phyloP scores from a whole-genome alignment of 2,329 filamentous ascomycete species.

The Lasiodiplodia hormozganensis region DNA sequence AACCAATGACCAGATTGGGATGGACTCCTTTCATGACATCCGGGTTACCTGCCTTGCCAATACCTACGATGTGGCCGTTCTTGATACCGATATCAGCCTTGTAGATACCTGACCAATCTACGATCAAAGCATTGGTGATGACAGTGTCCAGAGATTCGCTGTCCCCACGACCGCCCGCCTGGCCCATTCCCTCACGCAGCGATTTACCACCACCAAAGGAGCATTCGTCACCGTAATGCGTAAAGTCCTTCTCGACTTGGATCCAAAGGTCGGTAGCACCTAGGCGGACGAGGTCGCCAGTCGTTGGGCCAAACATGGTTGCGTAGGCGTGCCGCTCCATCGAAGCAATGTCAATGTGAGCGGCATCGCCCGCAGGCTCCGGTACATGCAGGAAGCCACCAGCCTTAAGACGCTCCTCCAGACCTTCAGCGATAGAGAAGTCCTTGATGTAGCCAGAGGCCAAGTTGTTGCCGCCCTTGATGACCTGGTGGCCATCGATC shows the following conservation, averaged over 20 bases:
- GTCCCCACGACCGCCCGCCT: constrained; percentile 78
- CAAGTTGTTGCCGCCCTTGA: constrained; percentile 82
- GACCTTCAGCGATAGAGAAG: constrained; percentile 65
- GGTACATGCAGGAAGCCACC: constrained; percentile 81
- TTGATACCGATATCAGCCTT: constrained; percentile 97
- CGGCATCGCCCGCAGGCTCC: constrained; percentile 66
- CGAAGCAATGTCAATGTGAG: constrained; percentile 66
- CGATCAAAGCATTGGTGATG: constrained; percentile 85
- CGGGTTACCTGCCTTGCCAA: constrained; percentile 96
- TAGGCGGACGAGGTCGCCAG: constrained; percentile 81
- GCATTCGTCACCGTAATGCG: constrained; percentile 89
- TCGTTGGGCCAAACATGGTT: constrained; percentile 91
- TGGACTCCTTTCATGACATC: constrained; percentile 93
- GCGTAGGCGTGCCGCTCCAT: constrained; percentile 83
- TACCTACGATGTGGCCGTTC: constrained; percentile 81
- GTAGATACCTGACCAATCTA: constrained; percentile 92
- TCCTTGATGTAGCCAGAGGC: constrained; percentile 76
- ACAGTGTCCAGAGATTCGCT: constrained; percentile 80
- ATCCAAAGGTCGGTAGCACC: constrained; percentile 90
- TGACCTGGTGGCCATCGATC: constrained; percentile 80
- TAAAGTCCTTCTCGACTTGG: constrained; percentile 84
- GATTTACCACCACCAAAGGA: constrained; percentile 96
- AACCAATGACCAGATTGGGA: constrained; percentile 79
- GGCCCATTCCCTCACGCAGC: constrained; percentile 92
- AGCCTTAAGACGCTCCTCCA: constrained; percentile 70